A percentile compares a stretch with the other conserved stretches of the same genome.
phyloP scores from a whole-genome alignment of 169 alveolate species.

The Plasmodium gallinaceum region DNA sequence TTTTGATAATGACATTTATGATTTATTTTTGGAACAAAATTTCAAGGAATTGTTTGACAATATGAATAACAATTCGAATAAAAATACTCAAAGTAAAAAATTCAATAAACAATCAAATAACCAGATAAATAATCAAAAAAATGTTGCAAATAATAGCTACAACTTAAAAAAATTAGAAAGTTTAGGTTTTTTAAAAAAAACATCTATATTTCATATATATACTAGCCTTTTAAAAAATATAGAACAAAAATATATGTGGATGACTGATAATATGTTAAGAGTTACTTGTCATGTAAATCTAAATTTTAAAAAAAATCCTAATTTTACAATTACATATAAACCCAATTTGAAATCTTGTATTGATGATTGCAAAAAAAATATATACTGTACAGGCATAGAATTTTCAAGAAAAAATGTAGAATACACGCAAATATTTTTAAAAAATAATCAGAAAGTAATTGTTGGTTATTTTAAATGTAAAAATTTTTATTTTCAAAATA shows the following conservation, averaged over 20 bases:
- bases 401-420: slow-evolving; percentile 44
- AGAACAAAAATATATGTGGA: slow-evolving; percentile 36
- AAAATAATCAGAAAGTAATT: slow-evolving; percentile 56
- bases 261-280: slow-evolving; percentile 33
- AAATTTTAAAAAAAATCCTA: slow-evolving; percentile 38
- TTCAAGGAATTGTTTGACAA: slow-evolving; percentile 22
- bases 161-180: slow-evolving; percentile 17
- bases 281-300: slow-evolving; percentile 58
- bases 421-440: slow-evolving; percentile 57
- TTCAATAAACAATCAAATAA: not conserved
- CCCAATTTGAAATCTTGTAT: slow-evolving; percentile 78
- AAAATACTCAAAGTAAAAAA: not conserved
- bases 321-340: slow-evolving; percentile 48
- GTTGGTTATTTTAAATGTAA: slow-evolving; percentile 77
- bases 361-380: slow-evolving; percentile 79
- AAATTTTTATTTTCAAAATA: slow-evolving; percentile 37
- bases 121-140: not conserved
- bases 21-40: slow-evolving; percentile 42
- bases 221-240: slow-evolving; percentile 38
- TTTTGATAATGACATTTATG: slow-evolving; percentile 65
- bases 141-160: slow-evolving; percentile 21
- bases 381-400: slow-evolving; percentile 80
- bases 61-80: slow-evolving; percentile 10
- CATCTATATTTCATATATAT: slow-evolving; percentile 37
- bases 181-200: slow-evolving; percentile 27